Evolutionary conservation across 2,329 filamentous ascomycete species (phyloP).

Genomic region (Fusarium sp.): DNA sequence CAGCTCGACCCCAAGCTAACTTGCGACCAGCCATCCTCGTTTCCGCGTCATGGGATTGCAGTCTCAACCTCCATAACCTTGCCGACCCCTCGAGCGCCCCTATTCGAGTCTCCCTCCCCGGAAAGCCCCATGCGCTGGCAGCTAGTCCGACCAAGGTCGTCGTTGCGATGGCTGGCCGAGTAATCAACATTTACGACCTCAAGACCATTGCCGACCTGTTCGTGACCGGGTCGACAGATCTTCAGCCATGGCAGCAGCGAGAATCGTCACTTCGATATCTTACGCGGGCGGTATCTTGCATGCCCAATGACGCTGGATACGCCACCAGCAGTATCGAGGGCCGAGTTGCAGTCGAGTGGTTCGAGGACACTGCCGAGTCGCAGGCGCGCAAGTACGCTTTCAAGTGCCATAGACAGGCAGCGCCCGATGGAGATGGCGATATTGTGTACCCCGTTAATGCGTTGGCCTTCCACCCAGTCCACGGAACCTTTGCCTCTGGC

Average conservation of each 20-base stretch:
- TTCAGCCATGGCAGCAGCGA: conserved; percentile 90
- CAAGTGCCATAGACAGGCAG: conserved; percentile 92
- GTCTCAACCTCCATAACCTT: conserved; percentile 84
- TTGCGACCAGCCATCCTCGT: conserved; percentile 72
- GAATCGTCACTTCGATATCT: conserved; percentile 97
- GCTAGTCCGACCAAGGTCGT: conserved; percentile 83
- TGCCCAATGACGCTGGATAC: conserved; percentile 96
- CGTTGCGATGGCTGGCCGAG: conserved; percentile 92
- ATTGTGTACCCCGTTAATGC: conserved; percentile 93
- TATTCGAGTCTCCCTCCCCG: conserved; percentile 77
- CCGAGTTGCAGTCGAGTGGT: conserved; percentile 96
- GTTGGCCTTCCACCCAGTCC: conserved; percentile 84
- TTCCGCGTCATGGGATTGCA: conserved; percentile 93
- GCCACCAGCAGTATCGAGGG: conserved; percentile 94
- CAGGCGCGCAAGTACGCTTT: conserved; percentile 97
- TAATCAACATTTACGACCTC: conserved; percentile 96
- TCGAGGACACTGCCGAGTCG: conserved; percentile 87
- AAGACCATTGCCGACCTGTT: conserved; percentile 70
- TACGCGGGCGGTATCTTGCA: conserved; percentile 91
- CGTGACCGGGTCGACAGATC: conserved; percentile 53
- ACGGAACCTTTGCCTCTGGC: conserved; percentile 88
- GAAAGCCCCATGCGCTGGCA: conserved; percentile 90
- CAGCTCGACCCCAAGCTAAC: conserved; percentile 24
- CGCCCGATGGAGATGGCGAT: conserved; percentile 72
- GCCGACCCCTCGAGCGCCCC: conserved; percentile 61